Conservation (phyloP, 2,329 filamentous ascomycete species). For the Fusarium avenaceum region DNA sequence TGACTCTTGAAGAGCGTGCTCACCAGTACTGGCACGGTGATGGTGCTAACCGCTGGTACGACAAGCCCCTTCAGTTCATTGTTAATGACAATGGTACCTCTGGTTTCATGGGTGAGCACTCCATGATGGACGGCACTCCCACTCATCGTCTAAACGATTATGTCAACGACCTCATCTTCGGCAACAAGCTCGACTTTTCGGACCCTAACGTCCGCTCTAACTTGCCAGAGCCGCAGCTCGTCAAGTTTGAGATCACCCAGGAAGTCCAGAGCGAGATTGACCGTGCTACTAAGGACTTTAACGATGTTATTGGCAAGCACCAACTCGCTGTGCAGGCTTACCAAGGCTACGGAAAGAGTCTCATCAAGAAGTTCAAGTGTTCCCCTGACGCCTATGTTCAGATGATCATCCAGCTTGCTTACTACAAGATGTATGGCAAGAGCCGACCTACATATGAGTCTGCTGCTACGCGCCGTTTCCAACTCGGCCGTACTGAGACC, state of each 20-base stretch:
- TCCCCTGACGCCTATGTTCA: slow-evolving; percentile 98
- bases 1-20: slow-evolving; percentile 95
- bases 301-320: slow-evolving; percentile 84
- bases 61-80: slow-evolving; percentile 98
- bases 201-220: slow-evolving; percentile 82
- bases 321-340: slow-evolving; percentile 95
- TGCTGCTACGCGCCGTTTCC: slow-evolving; percentile 93
- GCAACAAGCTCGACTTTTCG: slow-evolving; percentile 92
- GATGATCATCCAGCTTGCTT: slow-evolving; percentile 98
- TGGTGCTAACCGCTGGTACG: slow-evolving; percentile 94
- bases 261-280: slow-evolving; percentile 83
- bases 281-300: slow-evolving; percentile 83
- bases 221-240: slow-evolving; percentile 81
- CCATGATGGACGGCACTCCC: slow-evolving; percentile 99
- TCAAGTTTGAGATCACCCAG: slow-evolving; percentile 83
- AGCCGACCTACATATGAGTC: slow-evolving; percentile 98
- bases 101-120: slow-evolving; percentile 98
- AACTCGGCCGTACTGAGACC: slow-evolving; percentile 95
- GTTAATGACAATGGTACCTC: slow-evolving; percentile 98
- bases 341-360: slow-evolving; percentile 96
- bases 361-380: slow-evolving; percentile 99
- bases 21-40: slow-evolving; percentile 99
- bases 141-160: slow-evolving; percentile 98
- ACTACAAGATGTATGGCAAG: slow-evolving; percentile 99
- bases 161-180: slow-evolving; percentile 90